phyloP scores from a whole-genome alignment of 208 protist genomes.

The Wallacemonas sp. region DNA sequence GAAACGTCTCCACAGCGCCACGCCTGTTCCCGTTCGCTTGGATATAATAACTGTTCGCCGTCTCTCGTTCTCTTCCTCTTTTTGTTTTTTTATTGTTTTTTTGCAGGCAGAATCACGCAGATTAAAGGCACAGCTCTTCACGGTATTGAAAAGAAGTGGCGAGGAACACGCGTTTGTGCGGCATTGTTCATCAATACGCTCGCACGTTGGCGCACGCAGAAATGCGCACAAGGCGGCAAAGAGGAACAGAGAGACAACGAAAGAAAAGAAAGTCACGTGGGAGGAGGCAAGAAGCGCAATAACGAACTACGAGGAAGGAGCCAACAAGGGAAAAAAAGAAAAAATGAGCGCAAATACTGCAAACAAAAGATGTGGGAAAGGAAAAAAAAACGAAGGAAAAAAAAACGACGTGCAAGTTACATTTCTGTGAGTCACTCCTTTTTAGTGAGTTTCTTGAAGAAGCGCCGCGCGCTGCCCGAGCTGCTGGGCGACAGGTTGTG shows the following conservation, averaged over 20 bases:
- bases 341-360: not conserved
- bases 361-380: not conserved
- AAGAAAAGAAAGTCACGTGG: slow-evolving; percentile 14
- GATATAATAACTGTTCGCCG: no score
- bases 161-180: no score
- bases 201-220: not conserved
- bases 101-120: no score
- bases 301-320: slow-evolving; percentile 7
- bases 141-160: not conserved
- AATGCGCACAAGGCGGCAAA: not conserved
- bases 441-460: slow-evolving; percentile 10
- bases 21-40: no score
- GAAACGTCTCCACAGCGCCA: no score
- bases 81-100: no score
- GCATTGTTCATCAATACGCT: no score
- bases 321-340: slow-evolving; percentile 1
- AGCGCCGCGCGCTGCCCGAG: slow-evolving; percentile 6
- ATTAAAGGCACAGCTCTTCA: no score
- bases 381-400: slow-evolving; percentile 8
- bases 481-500: not conserved
- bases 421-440: not conserved
- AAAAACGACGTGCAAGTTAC: slow-evolving; percentile 10
- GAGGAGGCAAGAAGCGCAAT: not conserved
- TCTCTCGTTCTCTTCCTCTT: no score
- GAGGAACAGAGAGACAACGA: slow-evolving; percentile 16